Conservation (phyloP, 306 rosid genomes). For the Malus asiatica region DNA sequence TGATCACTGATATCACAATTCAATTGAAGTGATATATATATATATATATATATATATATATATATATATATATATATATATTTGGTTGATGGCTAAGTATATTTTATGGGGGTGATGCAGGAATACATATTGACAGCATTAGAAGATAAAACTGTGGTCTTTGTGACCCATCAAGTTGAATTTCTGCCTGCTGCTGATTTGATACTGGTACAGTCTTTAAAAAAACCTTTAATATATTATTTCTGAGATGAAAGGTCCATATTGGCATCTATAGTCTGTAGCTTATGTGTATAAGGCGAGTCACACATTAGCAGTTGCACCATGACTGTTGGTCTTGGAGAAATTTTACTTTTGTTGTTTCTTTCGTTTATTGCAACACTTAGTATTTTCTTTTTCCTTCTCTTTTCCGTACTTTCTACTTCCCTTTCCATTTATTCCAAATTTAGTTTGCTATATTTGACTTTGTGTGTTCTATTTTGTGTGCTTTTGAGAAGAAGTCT, state of each 20-base stretch:
- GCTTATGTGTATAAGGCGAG: not conserved
- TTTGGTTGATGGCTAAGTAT: constrained; percentile 24
- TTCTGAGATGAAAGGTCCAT: constrained; percentile 9
- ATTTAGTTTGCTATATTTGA: not conserved
- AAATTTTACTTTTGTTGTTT: not conserved
- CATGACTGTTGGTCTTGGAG: not conserved
- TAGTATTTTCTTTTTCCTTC: not conserved
- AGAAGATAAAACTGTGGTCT: constrained; percentile 77
- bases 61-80: too few species aligned
- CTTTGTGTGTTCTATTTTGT: not conserved
- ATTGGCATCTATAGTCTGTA: constrained; percentile 4
- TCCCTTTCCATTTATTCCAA: not conserved
- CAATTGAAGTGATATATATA: not conserved
- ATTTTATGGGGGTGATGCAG: constrained; percentile 47
- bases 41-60: too few species aligned
- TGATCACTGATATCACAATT: constrained; percentile 8
- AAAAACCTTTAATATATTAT: constrained; percentile 9
- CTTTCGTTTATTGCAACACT: not conserved
- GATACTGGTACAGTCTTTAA: constrained; percentile 61
- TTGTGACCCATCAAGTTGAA: constrained; percentile 98
- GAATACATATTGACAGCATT: constrained; percentile 91
- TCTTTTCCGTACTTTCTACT: not conserved
- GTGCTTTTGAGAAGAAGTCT: not conserved
- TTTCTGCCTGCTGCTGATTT: constrained; percentile 88
- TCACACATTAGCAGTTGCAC: not conserved